Evolutionary conservation across 257 asterid genomes (phyloP).

Genomic region (Pogostemon cablin): DNA sequence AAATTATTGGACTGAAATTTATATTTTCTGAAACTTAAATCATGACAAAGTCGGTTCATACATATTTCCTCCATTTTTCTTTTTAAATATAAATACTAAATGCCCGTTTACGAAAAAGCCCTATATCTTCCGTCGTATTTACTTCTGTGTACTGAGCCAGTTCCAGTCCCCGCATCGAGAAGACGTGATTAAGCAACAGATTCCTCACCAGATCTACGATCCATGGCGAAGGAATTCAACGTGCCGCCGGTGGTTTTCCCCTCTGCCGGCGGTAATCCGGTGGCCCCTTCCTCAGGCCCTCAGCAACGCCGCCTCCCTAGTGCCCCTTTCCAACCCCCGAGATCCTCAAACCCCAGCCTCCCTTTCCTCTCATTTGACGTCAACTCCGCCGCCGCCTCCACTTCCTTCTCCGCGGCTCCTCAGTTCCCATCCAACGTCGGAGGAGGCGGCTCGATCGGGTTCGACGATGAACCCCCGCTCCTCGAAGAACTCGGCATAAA

Average conservation of each 20-base stretch:
- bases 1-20: no score
- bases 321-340: constrained; percentile 85
- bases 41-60: no score
- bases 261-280: constrained; percentile 69
- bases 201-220: constrained; percentile 40
- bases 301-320: constrained; percentile 84
- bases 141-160: constrained; percentile 22
- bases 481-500: constrained; percentile 94
- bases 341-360: constrained; percentile 62
- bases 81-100: background rate
- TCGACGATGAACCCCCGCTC: constrained; percentile 91
- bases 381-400: constrained; percentile 68
- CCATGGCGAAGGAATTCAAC: constrained; percentile 80
- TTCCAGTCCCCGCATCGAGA: constrained; percentile 2
- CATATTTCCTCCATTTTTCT: no score
- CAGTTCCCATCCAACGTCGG: constrained; percentile 53
- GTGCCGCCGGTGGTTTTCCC: constrained; percentile 87
- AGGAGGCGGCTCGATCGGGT: constrained; percentile 51
- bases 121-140: constrained; percentile 10
- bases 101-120: constrained; percentile 24
- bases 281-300: constrained; percentile 41
- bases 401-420: constrained; percentile 74
- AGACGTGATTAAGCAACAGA: constrained; percentile 11
- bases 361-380: constrained; percentile 93
- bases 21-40: no score